Evolutionary conservation across 2,329 filamentous ascomycete genomes (phyloP), one percentile per base, ranked within the genome.

Genomic region (Aspergillus candidus): DNA sequence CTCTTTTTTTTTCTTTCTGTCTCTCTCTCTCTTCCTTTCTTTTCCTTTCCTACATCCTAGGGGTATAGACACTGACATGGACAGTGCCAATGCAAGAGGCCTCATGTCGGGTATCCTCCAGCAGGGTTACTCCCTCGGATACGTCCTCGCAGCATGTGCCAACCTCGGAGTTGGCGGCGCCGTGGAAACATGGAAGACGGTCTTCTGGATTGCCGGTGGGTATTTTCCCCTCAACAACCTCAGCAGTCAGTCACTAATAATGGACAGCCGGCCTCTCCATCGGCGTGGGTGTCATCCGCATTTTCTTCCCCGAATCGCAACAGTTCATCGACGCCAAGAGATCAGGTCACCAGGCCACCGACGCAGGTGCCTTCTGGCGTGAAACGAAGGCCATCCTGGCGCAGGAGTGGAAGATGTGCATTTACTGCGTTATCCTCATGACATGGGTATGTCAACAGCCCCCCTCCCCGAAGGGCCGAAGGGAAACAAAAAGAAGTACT

Each of bases 21-120:
- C 35, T 5, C 12, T 6, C 10, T 6, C 17, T 13, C 17, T 41
- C 15, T 35, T 29, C 2, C 4, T 38, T 11, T 5, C 11, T 18
- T 14, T 11, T 8, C 13, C 12, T 15, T 22, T 11, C 27, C 41
- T 44, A 29, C 32, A 6, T 6, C 6, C 6, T 6, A 4, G 6
- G 4, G 18, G 18, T 18, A 18, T 18, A 15, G 18, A 18, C 4
- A 18, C 18, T 18, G 18, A 13, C 13, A 12, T n/a, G 11, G 8
- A 36, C 14, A 61, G 59, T 4, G 65, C 71, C 37, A 79, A 86
- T 44, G 82, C 86, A 6, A 77, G 87, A 61, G 88, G 88, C 54
- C 72, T 93, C 32, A 86, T 93, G 78, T 87, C 83, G 11, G 88
- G 87, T 42, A 85, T 93, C 40, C 69, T 91, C 13, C 88, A 93